Percentiles rank a stretch among this genome's conserved stretches.
phyloP scores from a whole-genome alignment of 192 early-diverging fungal species.

The Backusella psychrophila region DNA sequence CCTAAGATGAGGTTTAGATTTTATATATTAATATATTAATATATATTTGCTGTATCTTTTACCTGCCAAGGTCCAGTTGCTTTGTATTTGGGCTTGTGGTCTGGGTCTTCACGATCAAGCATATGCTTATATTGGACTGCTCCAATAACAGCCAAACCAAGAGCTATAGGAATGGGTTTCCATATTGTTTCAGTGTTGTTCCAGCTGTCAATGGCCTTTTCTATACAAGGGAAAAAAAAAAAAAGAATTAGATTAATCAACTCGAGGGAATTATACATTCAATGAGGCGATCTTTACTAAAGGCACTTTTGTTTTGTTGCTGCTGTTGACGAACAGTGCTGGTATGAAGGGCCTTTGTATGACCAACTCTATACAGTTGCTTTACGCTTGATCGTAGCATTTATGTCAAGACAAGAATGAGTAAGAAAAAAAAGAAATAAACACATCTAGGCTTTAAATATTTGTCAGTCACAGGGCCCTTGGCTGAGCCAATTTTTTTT shows the following conservation, averaged over 20 bases:
- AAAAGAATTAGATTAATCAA: not conserved
- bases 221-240: not conserved
- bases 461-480: not conserved
- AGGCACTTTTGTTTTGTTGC: not conserved
- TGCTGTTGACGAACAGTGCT: not conserved
- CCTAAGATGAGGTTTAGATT: constrained; percentile 37
- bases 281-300: not conserved
- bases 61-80: constrained; percentile 88
- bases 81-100: constrained; percentile 41
- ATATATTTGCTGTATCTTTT: not conserved
- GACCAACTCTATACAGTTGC: not conserved
- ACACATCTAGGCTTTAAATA: not conserved
- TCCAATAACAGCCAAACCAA: constrained; percentile 73
- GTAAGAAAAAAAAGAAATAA: not conserved
- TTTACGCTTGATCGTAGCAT: not conserved
- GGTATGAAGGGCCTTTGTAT: not conserved
- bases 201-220: constrained; percentile 33
- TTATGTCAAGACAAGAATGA: not conserved
- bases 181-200: constrained; percentile 53
- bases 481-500: not conserved
- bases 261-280: not conserved
- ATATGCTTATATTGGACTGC: constrained; percentile 63
- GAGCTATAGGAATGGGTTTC: constrained; percentile 73
- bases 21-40: too few relatives aligned
- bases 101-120: constrained; percentile 35